Base-by-base conservation (phyloP, 345 rosid genomes). In the Luvunga scandens region DNA sequence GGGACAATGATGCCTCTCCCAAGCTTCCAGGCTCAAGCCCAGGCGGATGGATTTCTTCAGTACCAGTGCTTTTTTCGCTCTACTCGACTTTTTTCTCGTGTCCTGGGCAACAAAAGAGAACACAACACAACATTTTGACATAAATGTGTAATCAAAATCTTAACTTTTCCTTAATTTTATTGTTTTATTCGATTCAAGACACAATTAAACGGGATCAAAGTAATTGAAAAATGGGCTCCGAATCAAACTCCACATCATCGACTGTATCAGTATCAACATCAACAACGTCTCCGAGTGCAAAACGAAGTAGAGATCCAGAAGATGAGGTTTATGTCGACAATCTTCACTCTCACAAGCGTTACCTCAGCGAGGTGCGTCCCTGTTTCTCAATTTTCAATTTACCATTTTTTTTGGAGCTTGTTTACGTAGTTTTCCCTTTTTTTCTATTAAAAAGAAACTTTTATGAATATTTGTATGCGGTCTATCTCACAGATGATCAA, bases 271-370 rank as follows among this genome's bases (percentile, higher is more conserved):
- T 85, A 27, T 50, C 92, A 48, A 48, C 88, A 5, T 71, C 92
- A 69, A 65, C 97, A 55, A 72, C 90, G 13, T 86, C 90, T 31
- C 88, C 94, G 16, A 80, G 81, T 50, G 94, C 86, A 60, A 96
- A 96, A 82, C 90, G 98, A 77, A 81, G 83, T 55, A 90, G 99
- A 85, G 99, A 96, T 83, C 95, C 91, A 0, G 99, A 96, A 77
- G 97, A 96, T 34, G 98, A 93, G 84, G 95, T 94, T n/a, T 96
- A 94, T 75, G 81, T 94, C 66, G 98, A 96, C 87, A 96, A 96
- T 84, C 94, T 94, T 77, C 95, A 80, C 83, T 92, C 98, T 65
- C 96, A 92, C 83, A 96, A 96, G 89, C 97, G 98, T 42, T 96
- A 96, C 48, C 95, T 96, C 59, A 96, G 98, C 55, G 98, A 96